phyloP scores from a whole-genome alignment of 805 yeast species.

The Ogataea haglerorum region DNA sequence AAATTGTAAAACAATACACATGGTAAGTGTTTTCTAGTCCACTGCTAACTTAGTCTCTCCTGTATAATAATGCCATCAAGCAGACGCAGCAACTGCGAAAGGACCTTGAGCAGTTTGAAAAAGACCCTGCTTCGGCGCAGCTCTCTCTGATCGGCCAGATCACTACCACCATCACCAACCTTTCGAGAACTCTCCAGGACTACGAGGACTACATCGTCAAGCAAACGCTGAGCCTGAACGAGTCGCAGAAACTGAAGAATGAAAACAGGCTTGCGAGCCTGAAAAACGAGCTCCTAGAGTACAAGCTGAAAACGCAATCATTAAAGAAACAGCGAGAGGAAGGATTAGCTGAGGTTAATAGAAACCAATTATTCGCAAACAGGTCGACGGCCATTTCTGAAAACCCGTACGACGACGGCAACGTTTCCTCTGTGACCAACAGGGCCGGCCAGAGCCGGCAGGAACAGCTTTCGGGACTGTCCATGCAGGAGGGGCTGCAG shows the following conservation, averaged over 20 bases:
- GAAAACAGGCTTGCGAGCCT: slow-evolving; percentile 60
- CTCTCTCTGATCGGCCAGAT: slow-evolving; percentile 59
- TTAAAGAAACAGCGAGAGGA: slow-evolving; percentile 57
- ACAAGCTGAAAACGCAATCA: slow-evolving; percentile 48
- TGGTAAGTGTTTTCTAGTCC: slow-evolving; percentile 5
- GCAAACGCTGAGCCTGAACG: slow-evolving; percentile 48
- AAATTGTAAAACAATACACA: slow-evolving; percentile 6
- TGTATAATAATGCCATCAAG: slow-evolving; percentile 85
- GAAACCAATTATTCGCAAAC: slow-evolving; percentile 47
- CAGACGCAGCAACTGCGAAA: slow-evolving; percentile 71
- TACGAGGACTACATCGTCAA: slow-evolving; percentile 41
- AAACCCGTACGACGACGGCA: slow-evolving; percentile 45
- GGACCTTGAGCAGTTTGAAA: slow-evolving; percentile 66
- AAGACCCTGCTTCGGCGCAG: slow-evolving; percentile 65
- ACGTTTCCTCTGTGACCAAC: slow-evolving; percentile 18
- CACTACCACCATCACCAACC: slow-evolving; percentile 74
- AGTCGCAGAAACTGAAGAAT: slow-evolving; percentile 53
- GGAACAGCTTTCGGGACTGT: slow-evolving; percentile 28
- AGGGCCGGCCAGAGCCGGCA: slow-evolving; percentile 19
- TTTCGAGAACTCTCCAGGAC: slow-evolving; percentile 65
- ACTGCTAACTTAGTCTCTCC: slow-evolving; percentile 55
- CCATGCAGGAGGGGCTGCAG: slow-evolving; percentile 59
- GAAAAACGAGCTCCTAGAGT: slow-evolving; percentile 43
- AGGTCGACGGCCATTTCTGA: slow-evolving; percentile 34
- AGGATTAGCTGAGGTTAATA: slow-evolving; percentile 41